Conservation (phyloP, 2,329 filamentous ascomycete genomes). For the Shiraia bambusicola region DNA sequence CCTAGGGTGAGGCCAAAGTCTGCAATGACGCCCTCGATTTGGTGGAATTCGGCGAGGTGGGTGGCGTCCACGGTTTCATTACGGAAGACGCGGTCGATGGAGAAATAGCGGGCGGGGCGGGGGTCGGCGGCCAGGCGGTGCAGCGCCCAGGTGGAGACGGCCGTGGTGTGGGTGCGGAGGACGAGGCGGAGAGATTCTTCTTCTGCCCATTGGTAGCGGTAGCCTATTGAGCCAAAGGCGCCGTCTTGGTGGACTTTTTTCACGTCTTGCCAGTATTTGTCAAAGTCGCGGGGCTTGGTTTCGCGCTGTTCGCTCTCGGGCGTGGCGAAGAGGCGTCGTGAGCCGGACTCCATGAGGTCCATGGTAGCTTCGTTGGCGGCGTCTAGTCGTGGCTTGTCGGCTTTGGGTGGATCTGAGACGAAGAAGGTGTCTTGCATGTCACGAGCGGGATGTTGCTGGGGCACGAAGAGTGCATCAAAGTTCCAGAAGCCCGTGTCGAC, state of each 20-base stretch:
- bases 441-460: constrained; percentile 94
- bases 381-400: constrained; percentile 66
- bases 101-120: constrained; percentile 92
- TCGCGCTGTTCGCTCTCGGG: constrained; percentile 56
- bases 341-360: constrained; percentile 52
- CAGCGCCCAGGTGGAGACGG: constrained; percentile 86
- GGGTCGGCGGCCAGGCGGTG: constrained; percentile 83
- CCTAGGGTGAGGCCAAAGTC: constrained; percentile 92
- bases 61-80: constrained; percentile 98
- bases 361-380: constrained; percentile 50
- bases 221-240: constrained; percentile 92
- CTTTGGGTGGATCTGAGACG: constrained; percentile 81
- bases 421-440: constrained; percentile 99
- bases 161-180: constrained; percentile 93
- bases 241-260: constrained; percentile 84
- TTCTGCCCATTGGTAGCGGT: constrained; percentile 89
- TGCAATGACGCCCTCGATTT: constrained; percentile 97
- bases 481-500: constrained; percentile 99
- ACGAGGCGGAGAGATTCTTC: constrained; percentile 86
- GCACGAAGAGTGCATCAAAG: constrained; percentile 94
- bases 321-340: constrained; percentile 56
- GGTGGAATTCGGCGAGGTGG: constrained; percentile 96
- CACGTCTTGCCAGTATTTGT: constrained; percentile 86
- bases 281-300: constrained; percentile 64
- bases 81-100: constrained; percentile 95